Evolutionary conservation across 2,329 filamentous ascomycete species (phyloP), one percentile per base, ranked within the genome.

Genomic region (Karstenula rhodostoma): DNA sequence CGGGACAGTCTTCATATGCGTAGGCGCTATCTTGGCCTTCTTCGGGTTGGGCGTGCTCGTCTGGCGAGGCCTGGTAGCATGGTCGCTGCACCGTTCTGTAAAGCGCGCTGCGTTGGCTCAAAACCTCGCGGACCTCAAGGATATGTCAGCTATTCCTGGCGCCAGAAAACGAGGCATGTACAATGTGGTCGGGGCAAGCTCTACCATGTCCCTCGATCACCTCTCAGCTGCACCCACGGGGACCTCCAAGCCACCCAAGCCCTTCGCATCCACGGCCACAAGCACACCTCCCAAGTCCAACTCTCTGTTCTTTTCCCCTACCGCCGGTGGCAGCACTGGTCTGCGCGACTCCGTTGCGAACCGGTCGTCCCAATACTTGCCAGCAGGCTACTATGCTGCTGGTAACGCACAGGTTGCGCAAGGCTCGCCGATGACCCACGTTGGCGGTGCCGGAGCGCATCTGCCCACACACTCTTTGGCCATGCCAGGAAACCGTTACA

Each of bases 1-100:
- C 72, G 95, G 95, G 57, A 97, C 94, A 4, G 90, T 99, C 60
- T 99, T 99, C 81, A 99, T 99, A 71, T 90, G 89, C 23, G 95
- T 98, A 1, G 95, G 95, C 48, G 91, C 93, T 27, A 90, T 93
- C 29, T 86, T 99, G 7, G 95, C 92, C 17, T 90, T 93, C 66
- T 87, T 97, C 65, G 92, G 89, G 12, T 82, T 93, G 9, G 89
- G 88, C n/a, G 87, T 98, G 47, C 84, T 99, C 13, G 84, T 90
- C 59, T 99, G 95, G 95, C 92, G 94, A 62, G 89, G 85, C 53
- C 86, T 97, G 58, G 89, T 97, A 60, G 93, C 92, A 61, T 96
- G 93, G 86, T 90, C 94, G 44, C 87, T 99, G 60, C 94, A 97
- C 78, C 91, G 94, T 60, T 95, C 91, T 37, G 94, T 98, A 60